Base-by-base conservation (phyloP, 108 stramenopile genomes). In the Bacterosira constricta region DNA sequence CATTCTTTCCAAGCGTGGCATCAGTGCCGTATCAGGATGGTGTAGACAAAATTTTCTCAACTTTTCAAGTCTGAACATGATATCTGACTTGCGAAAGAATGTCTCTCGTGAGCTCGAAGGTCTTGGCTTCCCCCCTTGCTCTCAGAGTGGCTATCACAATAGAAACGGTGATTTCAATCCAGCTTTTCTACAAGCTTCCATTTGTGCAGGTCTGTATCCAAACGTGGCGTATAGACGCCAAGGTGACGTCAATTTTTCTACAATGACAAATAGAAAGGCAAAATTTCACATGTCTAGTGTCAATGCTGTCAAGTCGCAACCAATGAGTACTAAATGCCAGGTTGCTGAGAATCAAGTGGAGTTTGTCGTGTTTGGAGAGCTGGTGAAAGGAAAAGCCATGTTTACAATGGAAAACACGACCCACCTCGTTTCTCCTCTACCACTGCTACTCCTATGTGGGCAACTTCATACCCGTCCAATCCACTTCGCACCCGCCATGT, bases 141-240 rank as follows among this genome's bases (percentile, higher is more conserved):
- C 73, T 17, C 30, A n/a, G 31, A 51, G 29, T 42, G 77, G 80
- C 10, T 85, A 74, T 62, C 88, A 89, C 51, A 91, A 87, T 42
- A 74, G 90, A 27, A 80, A 87, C 66, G 83, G 84, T 12, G 70
- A 84, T 56, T 45, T 56, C 32, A 76, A 77, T 29, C 60, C 83
- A 46, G 83, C 83, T 58, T 77, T 82, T 45, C 65, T 75, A 37
- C 83, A 86, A 37, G 86, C 90, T 27, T 66, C 87, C 6, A 80
- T 89, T 53, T 80, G 76, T 23, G 90, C 90, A 2, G 90, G 90
- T 11, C 63, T 89, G 38, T 92, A 92, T 63, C 90, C 90, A 21
- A 92, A 92, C 58, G 67, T 92, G 4, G 85, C 86, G 8, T 87
- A 49, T 23, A 76, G 90, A 25, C 68, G 79, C 29, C 25, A 26